phyloP scores from a whole-genome alignment of 495 filamentous ascomycete species.

The Astrocystis sublimbata region DNA sequence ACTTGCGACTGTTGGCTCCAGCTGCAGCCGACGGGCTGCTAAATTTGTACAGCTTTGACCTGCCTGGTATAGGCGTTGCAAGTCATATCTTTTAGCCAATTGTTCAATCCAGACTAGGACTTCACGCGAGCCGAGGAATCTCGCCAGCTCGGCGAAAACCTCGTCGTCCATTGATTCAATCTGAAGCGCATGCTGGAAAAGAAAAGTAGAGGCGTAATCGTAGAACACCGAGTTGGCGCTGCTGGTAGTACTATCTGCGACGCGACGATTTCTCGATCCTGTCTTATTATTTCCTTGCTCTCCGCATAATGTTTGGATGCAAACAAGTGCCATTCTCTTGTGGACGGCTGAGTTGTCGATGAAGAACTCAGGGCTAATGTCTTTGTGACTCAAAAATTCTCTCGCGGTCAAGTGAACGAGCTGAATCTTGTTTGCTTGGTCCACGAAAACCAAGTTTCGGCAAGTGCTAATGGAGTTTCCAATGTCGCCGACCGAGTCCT shows the following conservation, averaged over 20 bases:
- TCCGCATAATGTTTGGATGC: slow-evolving; percentile 4
- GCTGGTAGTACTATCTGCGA: background rate
- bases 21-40: background rate
- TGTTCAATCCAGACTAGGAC: slow-evolving; percentile 20
- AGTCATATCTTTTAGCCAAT: slow-evolving; percentile 7
- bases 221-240: slow-evolving; percentile 2
- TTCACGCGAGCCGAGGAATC: slow-evolving; percentile 11
- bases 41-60: slow-evolving; percentile 15
- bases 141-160: slow-evolving; percentile 8
- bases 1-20: background rate
- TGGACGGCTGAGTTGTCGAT: slow-evolving; percentile 4
- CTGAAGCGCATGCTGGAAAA: slow-evolving; percentile 18
- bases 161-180: slow-evolving; percentile 5
- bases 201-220: slow-evolving; percentile 18
- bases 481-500: slow-evolving; percentile 19
- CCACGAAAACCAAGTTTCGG: slow-evolving; percentile 19
- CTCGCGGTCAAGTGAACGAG: slow-evolving; percentile 19
- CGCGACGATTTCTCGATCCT: background rate
- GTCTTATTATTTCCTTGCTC: background rate
- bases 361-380: slow-evolving; percentile 1
- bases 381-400: slow-evolving; percentile 15
- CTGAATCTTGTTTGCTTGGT: slow-evolving; percentile 15
- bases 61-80: slow-evolving; percentile 17
- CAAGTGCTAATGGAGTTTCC: slow-evolving; percentile 9
- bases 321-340: slow-evolving; percentile 13